These are phyloP conservation scores for Dentipellis fragilis DNA, from an alignment of 768 basidiomycete genomes.

Conservation along the genomic window DNA sequence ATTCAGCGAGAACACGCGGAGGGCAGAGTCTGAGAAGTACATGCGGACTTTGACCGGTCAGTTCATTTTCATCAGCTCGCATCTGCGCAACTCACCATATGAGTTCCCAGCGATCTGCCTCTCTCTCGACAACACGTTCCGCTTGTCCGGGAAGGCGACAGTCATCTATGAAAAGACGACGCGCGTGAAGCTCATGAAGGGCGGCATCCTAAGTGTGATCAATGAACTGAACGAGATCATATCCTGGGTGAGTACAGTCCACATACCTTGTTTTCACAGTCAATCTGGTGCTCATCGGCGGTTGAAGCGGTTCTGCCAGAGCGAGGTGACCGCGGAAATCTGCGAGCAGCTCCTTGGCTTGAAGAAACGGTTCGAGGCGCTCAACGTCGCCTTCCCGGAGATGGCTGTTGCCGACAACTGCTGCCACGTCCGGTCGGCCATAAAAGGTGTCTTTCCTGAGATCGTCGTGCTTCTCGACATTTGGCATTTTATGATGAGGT, in stretches of 20 bases:
- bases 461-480: conserved; percentile 8
- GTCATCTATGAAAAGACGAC: neutral
- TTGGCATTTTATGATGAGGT: conserved; percentile 16
- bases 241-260: conserved; percentile 7
- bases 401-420: conserved; percentile 16
- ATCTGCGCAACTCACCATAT: neutral
- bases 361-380: conserved; percentile 3
- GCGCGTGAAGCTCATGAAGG: conserved; percentile 4
- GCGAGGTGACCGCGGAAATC: conserved; percentile 9
- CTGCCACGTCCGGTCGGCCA: conserved; percentile 9
- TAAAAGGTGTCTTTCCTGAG: conserved; percentile 5
- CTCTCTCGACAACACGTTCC: conserved; percentile 14
- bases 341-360: conserved; percentile 10
- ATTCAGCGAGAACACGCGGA: conserved; percentile 11
- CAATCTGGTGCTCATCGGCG: neutral
- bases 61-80: neutral
- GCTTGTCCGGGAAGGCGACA: conserved; percentile 10
- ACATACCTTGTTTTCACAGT: neutral
- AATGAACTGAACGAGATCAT: conserved; percentile 13
- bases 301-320: conserved; percentile 7
- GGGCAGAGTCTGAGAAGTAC: conserved; percentile 12
- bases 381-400: conserved; percentile 5
- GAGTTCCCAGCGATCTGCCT: conserved; percentile 4
- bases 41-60: conserved; percentile 14
- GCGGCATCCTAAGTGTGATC: conserved; percentile 11